Base-by-base conservation (phyloP, 305 asterid species). In the Fraxinus baroniana region DNA sequence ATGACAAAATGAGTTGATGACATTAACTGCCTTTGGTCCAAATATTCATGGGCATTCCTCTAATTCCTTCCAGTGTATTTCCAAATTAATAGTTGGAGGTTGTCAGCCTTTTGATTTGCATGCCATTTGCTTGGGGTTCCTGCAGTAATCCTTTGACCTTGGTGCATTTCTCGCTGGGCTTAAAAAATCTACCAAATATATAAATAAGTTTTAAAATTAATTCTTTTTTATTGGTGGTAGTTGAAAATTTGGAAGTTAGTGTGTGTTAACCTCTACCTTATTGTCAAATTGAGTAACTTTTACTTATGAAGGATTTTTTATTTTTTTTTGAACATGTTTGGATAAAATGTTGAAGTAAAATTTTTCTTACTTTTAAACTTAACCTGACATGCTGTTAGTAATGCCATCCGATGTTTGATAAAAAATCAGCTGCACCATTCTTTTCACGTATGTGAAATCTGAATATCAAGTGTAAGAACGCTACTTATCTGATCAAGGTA, bases 121-220 rank as follows among this genome's bases (percentile, higher is more conserved):
- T 71, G 68, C 76, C 32, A 33, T 71, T 71, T 6, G 24, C 41
- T 71, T 15, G 76, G 26, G 44, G 18, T 66, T 90, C 84, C 86
- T 88, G 88, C 86, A 97, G 0, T 26, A 98, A 5, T 52, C 64
- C 64, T 52, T 52, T 52, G 64, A n/a, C 64, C 24, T 52, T 52
- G 64, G 64, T n/a, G 3, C 64, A 52, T 52, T 52, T 52, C 64
- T 52, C 24, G 64, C 9, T 52, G 9, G 24, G 24, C 64, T 52
- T 52, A 17, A 52, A 52, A 17, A 52, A 52, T 0, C 62, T 15
- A 52, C 64, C 64, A 0, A 17, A 52, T 52, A 52, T 17, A 2
- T 5, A 17, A 13, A 52, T n/a, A 52, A 52, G 9, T 52, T 52
- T 1, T 52, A 52, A 49, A 52, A n/a, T n/a, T n/a, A 17, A 5